A percentile compares a stretch with the other conserved stretches of the same genome.
These are phyloP conservation scores for Coniella lustricola DNA, from an alignment of 2,329 filamentous ascomycete genomes.

Conservation along the genomic window DNA sequence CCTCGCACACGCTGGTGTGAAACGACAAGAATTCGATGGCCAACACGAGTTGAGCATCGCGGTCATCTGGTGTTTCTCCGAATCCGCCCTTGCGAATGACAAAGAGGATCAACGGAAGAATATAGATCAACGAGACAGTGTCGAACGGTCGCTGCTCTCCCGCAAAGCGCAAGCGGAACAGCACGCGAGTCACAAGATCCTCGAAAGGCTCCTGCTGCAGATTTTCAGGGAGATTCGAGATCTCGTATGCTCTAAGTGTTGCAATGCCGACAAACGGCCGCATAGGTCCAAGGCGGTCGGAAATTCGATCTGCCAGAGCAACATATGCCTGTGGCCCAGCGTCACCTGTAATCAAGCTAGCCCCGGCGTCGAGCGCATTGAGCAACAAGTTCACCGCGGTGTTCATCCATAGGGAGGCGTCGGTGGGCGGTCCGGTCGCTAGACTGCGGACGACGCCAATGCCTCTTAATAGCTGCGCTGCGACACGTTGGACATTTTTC, in stretches of 20 bases:
- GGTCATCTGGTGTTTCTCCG: slow-evolving; percentile 64
- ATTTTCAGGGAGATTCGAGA: slow-evolving; percentile 63
- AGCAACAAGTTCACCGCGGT: slow-evolving; percentile 69
- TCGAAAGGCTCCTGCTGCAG: slow-evolving; percentile 76
- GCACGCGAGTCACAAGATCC: slow-evolving; percentile 74
- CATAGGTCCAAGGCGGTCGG: slow-evolving; percentile 66
- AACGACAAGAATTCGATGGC: slow-evolving; percentile 84
- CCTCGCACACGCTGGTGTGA: slow-evolving; percentile 73
- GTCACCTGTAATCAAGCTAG: slow-evolving; percentile 74
- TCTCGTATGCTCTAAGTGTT: slow-evolving; percentile 70
- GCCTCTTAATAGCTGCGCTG: slow-evolving; percentile 69
- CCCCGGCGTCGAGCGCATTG: slow-evolving; percentile 69
- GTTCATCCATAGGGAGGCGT: slow-evolving; percentile 82
- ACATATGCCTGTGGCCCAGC: slow-evolving; percentile 72
- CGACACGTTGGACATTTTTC: slow-evolving; percentile 59
- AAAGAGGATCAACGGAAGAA: slow-evolving; percentile 72
- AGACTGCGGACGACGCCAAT: slow-evolving; percentile 80
- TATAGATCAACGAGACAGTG: slow-evolving; percentile 77
- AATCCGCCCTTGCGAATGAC: slow-evolving; percentile 76
- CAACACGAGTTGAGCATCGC: slow-evolving; percentile 82
- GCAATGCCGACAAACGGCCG: slow-evolving; percentile 82
- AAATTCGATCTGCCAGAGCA: slow-evolving; percentile 67
- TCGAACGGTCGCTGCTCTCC: slow-evolving; percentile 95
- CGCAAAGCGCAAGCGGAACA: slow-evolving; percentile 85
- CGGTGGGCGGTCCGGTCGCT: slow-evolving; percentile 80